Evolutionary conservation across 192 early-diverging fungal genomes (phyloP), one percentile per base, ranked within the genome.

Genomic region (Pecoramyces ruminantium): DNA sequence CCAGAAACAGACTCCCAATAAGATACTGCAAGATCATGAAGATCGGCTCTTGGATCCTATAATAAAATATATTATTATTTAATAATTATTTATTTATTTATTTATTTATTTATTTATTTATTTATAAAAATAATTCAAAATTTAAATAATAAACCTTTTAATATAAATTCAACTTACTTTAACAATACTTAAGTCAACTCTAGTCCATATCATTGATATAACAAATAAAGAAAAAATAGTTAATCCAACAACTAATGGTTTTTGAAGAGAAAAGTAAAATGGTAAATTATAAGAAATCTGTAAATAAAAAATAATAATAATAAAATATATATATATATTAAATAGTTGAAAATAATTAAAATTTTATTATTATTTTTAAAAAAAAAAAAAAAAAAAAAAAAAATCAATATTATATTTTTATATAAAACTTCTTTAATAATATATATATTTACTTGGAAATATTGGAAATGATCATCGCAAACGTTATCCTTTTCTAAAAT

Each of bases 401-500:
- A n/a, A n/a, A n/a, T n/a, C n/a, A n/a, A n/a, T n/a, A n/a, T n/a
- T n/a, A n/a, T n/a, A n/a, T n/a, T n/a, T n/a, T n/a, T n/a, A n/a
- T n/a, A n/a, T n/a, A n/a, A n/a, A n/a, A n/a, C n/a, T n/a, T n/a
- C n/a, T n/a, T n/a, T n/a, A n/a, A n/a, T n/a, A n/a, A n/a, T n/a
- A n/a, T n/a, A n/a, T n/a, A n/a, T n/a, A n/a, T 40, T 80, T 77
- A 82, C 87, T 51, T 21, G 81, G 80, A 21, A 81, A 82, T 9
- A 81, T 84, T 67, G 51, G 51, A n/a, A 67, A 38, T 93, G 86
- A 78, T 94, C 94, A 79, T 93, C 89, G 34, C 96, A 90, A 15
- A 98, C 84, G 80, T 95, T 95, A 38, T 81, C 82, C 42, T 92
- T 92, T 38, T 84, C 80, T 27, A 99, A 82, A 5, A 89, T 87